Conservation (phyloP, 2,329 filamentous ascomycete species). For the Cladobotryum protrusum region DNA sequence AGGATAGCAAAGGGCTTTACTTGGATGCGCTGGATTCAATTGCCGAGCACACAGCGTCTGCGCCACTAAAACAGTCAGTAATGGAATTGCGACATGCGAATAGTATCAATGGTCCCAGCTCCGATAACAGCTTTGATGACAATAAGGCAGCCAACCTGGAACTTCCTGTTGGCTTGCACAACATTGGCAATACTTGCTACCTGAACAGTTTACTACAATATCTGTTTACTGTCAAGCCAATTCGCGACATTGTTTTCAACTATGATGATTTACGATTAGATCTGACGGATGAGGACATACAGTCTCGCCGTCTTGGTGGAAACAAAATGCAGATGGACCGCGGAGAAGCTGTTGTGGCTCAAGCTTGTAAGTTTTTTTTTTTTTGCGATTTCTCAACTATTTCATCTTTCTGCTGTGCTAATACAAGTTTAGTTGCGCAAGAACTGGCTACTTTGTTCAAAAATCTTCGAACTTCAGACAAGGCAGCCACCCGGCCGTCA, state of each 20-base stretch:
- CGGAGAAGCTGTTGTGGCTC: conserved; percentile 57
- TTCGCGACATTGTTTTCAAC: conserved; percentile 73
- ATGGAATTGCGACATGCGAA: conserved; percentile 18
- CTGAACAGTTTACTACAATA: conserved; percentile 95
- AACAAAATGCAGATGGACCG: conserved; percentile 44
- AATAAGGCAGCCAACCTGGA: conserved; percentile 31
- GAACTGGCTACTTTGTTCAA: conserved; percentile 67
- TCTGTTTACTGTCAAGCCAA: conserved; percentile 78
- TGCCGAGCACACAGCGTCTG: conserved; percentile 23
- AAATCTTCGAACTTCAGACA: conserved; percentile 59
- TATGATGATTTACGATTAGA: conserved; percentile 67
- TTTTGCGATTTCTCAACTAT: conserved; percentile 23
- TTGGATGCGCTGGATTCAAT: conserved; percentile 31
- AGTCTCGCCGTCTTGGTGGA: conserved; percentile 68
- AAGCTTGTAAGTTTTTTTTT: conserved; percentile 72
- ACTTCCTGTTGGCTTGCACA: conserved; percentile 79
- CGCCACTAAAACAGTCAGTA: conserved; percentile 20
- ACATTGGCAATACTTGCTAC: conserved; percentile 97
- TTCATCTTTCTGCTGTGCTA: conserved; percentile 22
- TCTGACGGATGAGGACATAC: conserved; percentile 55
- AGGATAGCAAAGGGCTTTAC: conserved; percentile 25
- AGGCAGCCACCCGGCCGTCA: conserved; percentile 60
- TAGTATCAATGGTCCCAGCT: conserved; percentile 11
- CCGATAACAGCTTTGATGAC: conserved; percentile 4
- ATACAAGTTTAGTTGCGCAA: conserved; percentile 53